phyloP scores from a whole-genome alignment of 108 stramenopile genomes.

The Nannochloropsis granulata region DNA sequence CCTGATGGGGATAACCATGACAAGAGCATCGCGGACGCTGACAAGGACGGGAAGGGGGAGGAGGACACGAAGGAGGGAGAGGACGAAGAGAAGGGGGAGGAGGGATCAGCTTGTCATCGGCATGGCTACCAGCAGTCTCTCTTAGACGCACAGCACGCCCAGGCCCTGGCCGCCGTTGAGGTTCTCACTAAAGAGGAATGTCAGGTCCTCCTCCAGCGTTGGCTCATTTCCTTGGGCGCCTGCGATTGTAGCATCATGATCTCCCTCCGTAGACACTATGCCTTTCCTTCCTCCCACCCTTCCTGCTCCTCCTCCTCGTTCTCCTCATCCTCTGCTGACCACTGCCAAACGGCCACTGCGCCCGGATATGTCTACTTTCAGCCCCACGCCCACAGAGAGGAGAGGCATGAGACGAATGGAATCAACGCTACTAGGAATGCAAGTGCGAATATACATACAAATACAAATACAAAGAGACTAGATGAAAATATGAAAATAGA shows the following conservation, averaged over 20 bases:
- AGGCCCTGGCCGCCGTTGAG: neutral
- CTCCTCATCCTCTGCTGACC: neutral
- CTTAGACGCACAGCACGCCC: neutral
- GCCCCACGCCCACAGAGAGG: neutral
- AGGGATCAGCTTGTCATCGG: neutral
- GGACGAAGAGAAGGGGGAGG: neutral
- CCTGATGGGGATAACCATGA: too few species aligned
- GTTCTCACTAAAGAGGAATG: neutral
- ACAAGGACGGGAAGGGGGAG: too few species aligned
- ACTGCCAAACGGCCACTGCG: neutral
- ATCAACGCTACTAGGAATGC: too few species aligned
- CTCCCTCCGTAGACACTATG: neutral
- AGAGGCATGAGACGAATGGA: too few species aligned
- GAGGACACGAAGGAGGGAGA: too few species aligned
- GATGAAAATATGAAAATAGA: too few species aligned
- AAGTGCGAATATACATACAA: too few species aligned
- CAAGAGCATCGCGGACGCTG: too few species aligned
- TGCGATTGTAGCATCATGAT: neutral
- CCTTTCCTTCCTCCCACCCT: neutral
- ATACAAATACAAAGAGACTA: too few species aligned
- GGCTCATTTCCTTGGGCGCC: neutral
- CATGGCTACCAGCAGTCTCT: neutral
- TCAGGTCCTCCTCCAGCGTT: neutral
- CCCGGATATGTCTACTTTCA: neutral
- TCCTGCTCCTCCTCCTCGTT: neutral